phyloP scores from a whole-genome alignment of 345 rosid species.

The Luvunga scandens region DNA sequence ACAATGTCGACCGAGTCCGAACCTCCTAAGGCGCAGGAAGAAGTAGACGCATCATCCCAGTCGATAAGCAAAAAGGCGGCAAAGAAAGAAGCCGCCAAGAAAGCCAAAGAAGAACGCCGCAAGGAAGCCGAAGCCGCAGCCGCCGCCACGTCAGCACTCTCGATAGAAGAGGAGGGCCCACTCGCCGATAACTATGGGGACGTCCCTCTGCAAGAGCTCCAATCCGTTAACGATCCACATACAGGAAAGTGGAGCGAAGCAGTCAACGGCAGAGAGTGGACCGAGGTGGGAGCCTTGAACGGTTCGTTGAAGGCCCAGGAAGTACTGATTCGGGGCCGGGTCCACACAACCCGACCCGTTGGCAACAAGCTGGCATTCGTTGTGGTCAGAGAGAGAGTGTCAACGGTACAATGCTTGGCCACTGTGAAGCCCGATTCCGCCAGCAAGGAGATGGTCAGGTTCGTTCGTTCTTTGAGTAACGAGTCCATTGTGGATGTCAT shows the following conservation, averaged over 20 bases:
- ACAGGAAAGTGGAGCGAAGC: slow-evolving; percentile 51
- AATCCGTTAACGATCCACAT: slow-evolving; percentile 41
- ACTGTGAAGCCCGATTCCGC: slow-evolving; percentile 46
- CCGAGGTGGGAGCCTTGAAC: slow-evolving; percentile 44
- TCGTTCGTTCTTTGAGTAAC: slow-evolving; percentile 44
- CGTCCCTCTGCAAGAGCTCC: slow-evolving; percentile 60
- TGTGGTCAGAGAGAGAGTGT: slow-evolving; percentile 62
- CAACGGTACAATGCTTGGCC: slow-evolving; percentile 78
- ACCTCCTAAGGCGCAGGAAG: neutral
- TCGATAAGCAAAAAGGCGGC: slow-evolving; percentile 71
- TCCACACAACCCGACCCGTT: slow-evolving; percentile 49
- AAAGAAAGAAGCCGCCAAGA: slow-evolving; percentile 80
- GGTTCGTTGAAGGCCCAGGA: slow-evolving; percentile 38
- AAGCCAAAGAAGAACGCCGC: slow-evolving; percentile 70
- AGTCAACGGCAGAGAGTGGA: slow-evolving; percentile 39
- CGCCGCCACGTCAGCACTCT: slow-evolving; percentile 29
- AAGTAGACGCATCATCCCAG: slow-evolving; percentile 28
- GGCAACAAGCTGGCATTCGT: slow-evolving; percentile 62
- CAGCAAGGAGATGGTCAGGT: slow-evolving; percentile 69
- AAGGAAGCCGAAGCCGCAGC: slow-evolving; percentile 43
- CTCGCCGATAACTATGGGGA: slow-evolving; percentile 62
- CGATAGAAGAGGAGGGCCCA: slow-evolving; percentile 43
- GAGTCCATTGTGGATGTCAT: slow-evolving; percentile 69
- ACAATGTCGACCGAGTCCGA: slow-evolving; percentile 3
- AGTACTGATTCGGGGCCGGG: slow-evolving; percentile 72